Conservation (phyloP, 1,139 yeast species). For the Hansenula sp. region DNA sequence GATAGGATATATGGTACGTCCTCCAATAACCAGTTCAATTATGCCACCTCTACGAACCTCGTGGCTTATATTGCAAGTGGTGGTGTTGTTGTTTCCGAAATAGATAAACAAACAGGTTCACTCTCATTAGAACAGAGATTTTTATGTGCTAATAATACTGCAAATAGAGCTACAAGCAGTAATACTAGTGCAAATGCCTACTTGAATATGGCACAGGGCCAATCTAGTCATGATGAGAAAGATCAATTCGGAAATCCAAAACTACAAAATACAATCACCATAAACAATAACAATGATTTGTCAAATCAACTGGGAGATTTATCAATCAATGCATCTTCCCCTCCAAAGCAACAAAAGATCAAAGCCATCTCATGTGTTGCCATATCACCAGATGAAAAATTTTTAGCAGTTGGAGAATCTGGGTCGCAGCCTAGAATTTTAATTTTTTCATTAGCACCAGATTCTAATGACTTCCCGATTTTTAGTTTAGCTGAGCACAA, state of each 20-base stretch:
- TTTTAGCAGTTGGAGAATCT: slow-evolving; percentile 63
- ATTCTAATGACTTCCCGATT: slow-evolving; percentile 42
- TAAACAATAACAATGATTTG: slow-evolving; percentile 2
- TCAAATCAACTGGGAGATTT: slow-evolving; percentile 8
- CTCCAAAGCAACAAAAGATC: slow-evolving; percentile 36
- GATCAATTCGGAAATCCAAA: slow-evolving; percentile 10
- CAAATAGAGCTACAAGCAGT: not conserved
- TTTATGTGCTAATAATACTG: slow-evolving; percentile 42
- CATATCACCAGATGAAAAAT: slow-evolving; percentile 46
- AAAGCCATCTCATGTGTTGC: slow-evolving; percentile 54
- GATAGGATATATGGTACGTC: slow-evolving; percentile 38
- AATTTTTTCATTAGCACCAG: slow-evolving; percentile 53
- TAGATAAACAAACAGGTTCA: slow-evolving; percentile 21
- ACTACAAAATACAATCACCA: not conserved
- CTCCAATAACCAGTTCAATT: slow-evolving; percentile 32
- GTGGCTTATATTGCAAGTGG: slow-evolving; percentile 67
- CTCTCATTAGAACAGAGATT: slow-evolving; percentile 37
- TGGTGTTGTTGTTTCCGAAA: slow-evolving; percentile 53
- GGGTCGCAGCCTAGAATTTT: slow-evolving; percentile 66
- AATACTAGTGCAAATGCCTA: slow-evolving; percentile 30
- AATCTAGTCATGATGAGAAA: slow-evolving; percentile 12
- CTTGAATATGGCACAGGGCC: slow-evolving; percentile 24
- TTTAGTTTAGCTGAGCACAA: slow-evolving; percentile 56
- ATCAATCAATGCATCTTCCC: slow-evolving; percentile 13
- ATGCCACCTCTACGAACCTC: slow-evolving; percentile 36